Evolutionary conservation across 2,329 filamentous ascomycete genomes (phyloP).

Genomic region (Alternaria tenuissima): DNA sequence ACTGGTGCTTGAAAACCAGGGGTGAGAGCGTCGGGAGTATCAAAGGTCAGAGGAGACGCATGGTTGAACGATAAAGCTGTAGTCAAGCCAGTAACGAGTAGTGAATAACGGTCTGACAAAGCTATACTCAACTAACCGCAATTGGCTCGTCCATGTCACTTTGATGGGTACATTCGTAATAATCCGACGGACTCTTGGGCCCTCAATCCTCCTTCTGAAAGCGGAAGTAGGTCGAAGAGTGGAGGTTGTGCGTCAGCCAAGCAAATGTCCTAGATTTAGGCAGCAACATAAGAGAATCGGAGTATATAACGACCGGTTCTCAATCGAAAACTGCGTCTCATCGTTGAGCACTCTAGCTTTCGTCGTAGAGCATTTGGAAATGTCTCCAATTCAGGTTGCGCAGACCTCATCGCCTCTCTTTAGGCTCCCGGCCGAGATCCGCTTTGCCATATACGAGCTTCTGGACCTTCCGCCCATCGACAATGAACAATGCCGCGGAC

Average conservation of each 20-base stretch:
- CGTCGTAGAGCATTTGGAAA: background rate
- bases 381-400: background rate
- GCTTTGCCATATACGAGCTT: conserved; percentile 2
- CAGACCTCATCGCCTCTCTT: background rate
- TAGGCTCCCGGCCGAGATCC: conserved; percentile 2
- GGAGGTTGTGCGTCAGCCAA: background rate
- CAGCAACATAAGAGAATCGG: background rate
- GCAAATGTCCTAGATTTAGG: background rate
- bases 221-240: background rate
- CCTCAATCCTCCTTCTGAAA: background rate
- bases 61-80: background rate
- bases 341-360: background rate
- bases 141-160: background rate
- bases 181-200: background rate
- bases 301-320: background rate
- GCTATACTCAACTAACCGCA: background rate
- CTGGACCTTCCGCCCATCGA: conserved; percentile 5
- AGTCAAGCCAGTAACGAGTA: background rate
- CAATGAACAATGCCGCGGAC: background rate
- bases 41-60: background rate
- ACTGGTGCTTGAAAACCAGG: background rate
- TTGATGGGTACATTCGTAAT: background rate
- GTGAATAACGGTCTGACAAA: background rate
- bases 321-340: background rate
- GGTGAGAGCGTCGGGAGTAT: background rate